These are phyloP conservation scores for Malus sieversii DNA, from an alignment of 306 rosid genomes.

Conservation along the genomic window DNA sequence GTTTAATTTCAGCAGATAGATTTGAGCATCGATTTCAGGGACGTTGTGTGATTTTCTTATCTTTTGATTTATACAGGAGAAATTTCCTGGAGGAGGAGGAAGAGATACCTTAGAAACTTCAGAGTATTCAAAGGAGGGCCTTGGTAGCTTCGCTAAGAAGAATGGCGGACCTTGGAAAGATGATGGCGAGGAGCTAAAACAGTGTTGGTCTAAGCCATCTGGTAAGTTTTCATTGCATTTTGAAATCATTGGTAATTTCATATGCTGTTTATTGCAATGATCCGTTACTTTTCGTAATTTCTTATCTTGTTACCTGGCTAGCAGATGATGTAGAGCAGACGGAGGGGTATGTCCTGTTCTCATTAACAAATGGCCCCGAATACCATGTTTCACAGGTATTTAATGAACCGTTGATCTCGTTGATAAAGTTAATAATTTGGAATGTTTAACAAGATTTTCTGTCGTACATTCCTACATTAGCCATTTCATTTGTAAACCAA, in stretches of 20 bases:
- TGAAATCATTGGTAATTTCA: not conserved
- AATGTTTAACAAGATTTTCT: not conserved
- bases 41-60: not conserved
- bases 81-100: constrained; percentile 61
- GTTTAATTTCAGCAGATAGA: constrained; percentile 1
- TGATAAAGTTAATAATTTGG: constrained; percentile 6
- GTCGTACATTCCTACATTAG: not conserved
- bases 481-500: not conserved
- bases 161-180: constrained; percentile 55
- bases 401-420: not conserved
- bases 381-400: constrained; percentile 95
- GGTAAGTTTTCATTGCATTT: constrained; percentile 37
- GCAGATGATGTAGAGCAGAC: constrained; percentile 68
- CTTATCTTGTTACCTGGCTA: constrained; percentile 15
- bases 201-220: constrained; percentile 73
- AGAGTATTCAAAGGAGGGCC: constrained; percentile 31
- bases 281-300: not conserved
- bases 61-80: constrained; percentile 41
- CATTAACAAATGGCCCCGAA: constrained; percentile 90
- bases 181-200: constrained; percentile 56
- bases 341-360: constrained; percentile 75
- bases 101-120: constrained; percentile 40
- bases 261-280: not conserved
- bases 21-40: too few relatives aligned
- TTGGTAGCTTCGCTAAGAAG: constrained; percentile 36